Evolutionary conservation across 1,284 basidiomycete species (phyloP), one percentile per base, ranked within the genome.

Genomic region (Xerocomus minutiporus): DNA sequence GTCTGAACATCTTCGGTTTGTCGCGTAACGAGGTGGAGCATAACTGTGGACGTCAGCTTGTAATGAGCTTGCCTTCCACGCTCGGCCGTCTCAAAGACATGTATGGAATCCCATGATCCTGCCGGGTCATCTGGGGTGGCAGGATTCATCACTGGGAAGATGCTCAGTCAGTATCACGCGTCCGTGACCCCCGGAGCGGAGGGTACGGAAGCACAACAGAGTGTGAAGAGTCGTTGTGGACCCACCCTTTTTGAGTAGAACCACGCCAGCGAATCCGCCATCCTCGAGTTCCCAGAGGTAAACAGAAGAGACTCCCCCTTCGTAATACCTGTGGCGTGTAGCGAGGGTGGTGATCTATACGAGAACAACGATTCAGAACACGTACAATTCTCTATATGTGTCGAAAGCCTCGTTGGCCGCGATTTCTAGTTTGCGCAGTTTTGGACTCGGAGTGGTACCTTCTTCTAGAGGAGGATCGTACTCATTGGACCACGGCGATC

Each of bases 281-380:
- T 97, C 94, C 53, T 97, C 95, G 20, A 96, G 78, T 67, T 99
- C 97, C 97, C 97, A 99, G 11, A 99, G 83, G 71, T 97, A 99
- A 15, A 97, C 96, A 17, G 91, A 94, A n/a, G 94, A 97, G 1
- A 93, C 86, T 5, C 97, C 97, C 5, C 95, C 94, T 71, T 98
- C 96, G 71, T 85, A 97, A 78, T 99, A 99, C 78, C 90, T 91
- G 59, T 59, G 41, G n/a, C 46, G 25, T 15, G 47, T 46, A 35
- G 45, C 39, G 28, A 43, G 26, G 31, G 12, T 5, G 34, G 40
- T 23, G 39, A 40, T 20, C 38, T 9, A 29, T 20, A 41, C 29
- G 52, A 56, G 58, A 46, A 34, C 26, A 9, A 36, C 25, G 20
- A 20, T 20, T 20, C 20, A 20, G 50, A 40, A 57, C n/a, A 63